Base-by-base conservation (phyloP, 192 early-diverging fungal species). In the Physocladia obscura region DNA sequence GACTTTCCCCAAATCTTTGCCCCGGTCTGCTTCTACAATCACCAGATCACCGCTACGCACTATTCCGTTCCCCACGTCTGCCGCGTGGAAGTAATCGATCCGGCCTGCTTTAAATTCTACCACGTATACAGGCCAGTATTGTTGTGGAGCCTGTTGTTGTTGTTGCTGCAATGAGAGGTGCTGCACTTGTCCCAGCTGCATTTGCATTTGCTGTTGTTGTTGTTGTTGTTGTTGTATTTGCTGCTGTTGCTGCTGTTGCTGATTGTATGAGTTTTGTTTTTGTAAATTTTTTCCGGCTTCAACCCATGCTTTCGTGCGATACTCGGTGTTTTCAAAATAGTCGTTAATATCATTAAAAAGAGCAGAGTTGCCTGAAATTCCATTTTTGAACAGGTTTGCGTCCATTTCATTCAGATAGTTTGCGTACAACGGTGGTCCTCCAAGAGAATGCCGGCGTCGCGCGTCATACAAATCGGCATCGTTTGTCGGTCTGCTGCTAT, bases 51-150 rank as follows among this genome's bases (percentile, higher is more conserved):
- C 91, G 2, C 77, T 70, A 34, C 83, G 84, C 11, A 75, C 44
- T 56, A 47, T 34, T 15, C 61, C 60, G 19, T 60, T 49, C 4
- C 64, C 76, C 39, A 64, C 61, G 4, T 89, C 88, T 1, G 88
- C 69, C 1, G 89, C 79, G 76, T 88, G 93, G 76, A 92, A 95
- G 51, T 89, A 86, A 60, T 95, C 93, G 4, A 84, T 92, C 11
- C 93, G 82, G 6, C 92, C 91, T 29, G 91, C 89, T 69, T 95
- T 95, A 74, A 95, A 95, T 71, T 94, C 92, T 1, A 95, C 89
- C 26, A 92, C 84, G 75, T 89, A 92, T 19, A 95, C 75, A 4
- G 85, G 87, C 61, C 84, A 87, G 83, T 71, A 49, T 76, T 78
- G 44, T 13, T 44, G 40, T 44, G 40, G n/a, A 8, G n/a, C n/a